Conservation (phyloP, 129 eudicot species). For the Deinandra increscens region DNA sequence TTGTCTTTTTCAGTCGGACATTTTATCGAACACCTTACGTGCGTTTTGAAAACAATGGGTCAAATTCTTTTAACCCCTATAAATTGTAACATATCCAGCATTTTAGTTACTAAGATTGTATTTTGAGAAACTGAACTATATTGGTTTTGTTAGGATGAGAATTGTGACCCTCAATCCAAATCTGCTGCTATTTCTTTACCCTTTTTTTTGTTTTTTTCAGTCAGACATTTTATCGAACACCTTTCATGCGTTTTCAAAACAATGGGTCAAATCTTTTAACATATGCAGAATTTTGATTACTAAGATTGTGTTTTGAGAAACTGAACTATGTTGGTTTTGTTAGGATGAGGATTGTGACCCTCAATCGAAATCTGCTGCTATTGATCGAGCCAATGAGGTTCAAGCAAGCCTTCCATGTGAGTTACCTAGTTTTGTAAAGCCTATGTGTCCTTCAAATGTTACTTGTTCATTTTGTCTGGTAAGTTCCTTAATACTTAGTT, state of each 20-base stretch:
- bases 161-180: constrained; percentile 30
- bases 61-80: not conserved
- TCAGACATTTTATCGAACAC: too few relatives aligned
- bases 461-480: constrained; percentile 75
- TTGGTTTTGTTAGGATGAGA: constrained; percentile 15
- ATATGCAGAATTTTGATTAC: too few relatives aligned
- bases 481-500: constrained; percentile 10
- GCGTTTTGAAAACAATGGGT: not conserved
- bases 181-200: constrained; percentile 44
- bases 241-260: too few relatives aligned
- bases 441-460: constrained; percentile 69
- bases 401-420: constrained; percentile 46
- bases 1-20: not conserved
- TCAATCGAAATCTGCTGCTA: constrained; percentile 35
- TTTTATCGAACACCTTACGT: constrained; percentile 6
- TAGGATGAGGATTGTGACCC: constrained; percentile 31
- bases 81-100: too few relatives aligned
- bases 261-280: too few relatives aligned
- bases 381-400: constrained; percentile 51
- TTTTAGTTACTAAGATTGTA: not conserved
- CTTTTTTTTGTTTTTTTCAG: too few relatives aligned
- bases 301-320: not conserved
- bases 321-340: not conserved
- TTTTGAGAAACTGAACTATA: not conserved
- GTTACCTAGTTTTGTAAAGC: constrained; percentile 59